Evolutionary conservation across 768 basidiomycete species (phyloP), one percentile per base, ranked within the genome.

Genomic region (Amanita pseudoporphyria): DNA sequence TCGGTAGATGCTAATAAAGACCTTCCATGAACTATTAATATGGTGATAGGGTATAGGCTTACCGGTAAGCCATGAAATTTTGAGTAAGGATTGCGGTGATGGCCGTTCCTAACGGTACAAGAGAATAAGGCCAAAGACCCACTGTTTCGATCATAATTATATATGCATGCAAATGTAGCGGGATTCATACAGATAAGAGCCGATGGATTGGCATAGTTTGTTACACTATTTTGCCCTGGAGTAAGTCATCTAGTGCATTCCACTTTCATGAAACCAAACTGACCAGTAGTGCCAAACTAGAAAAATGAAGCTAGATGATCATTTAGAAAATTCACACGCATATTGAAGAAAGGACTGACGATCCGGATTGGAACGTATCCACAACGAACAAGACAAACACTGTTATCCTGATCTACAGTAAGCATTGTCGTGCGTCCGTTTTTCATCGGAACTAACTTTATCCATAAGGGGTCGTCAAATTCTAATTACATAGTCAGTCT

Each of bases 31-130:
- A 9, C 10, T 7, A 1, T 36, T 9, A 14, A 21, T 21, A 21
- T 3, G 26, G 26, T n/a, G n/a, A n/a, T n/a, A 7, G 26, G 26
- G 31, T 13, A 33, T 19, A 5, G 3, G 22, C 51, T 47, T 28
- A 56, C 57, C 52, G 50, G 28, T 45, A 39, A 12, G 53, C 52
- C 38, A 56, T 36, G 38, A 58, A 58, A 52, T 47, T n/a, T 21
- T 53, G 55, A 33, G 51, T 57, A 26, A 57, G 44, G 31, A 52
- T 36, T 13, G 57, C 54, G 1, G 57, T 52, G 12, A 57, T 22
- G 22, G 52, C 54, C 5, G 54, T 52, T 22, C 47, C 54, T 26
- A 57, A 51, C 6, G 52, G 54, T 12, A 52, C 50, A 32, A 52
- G 40, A 5, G 43, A 48, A 21, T 47, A 55, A 13, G 52, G 52